Evolutionary conservation across 306 rosid species (phyloP), one percentile per base, ranked within the genome.

Genomic region (Canavalia gladiata): DNA sequence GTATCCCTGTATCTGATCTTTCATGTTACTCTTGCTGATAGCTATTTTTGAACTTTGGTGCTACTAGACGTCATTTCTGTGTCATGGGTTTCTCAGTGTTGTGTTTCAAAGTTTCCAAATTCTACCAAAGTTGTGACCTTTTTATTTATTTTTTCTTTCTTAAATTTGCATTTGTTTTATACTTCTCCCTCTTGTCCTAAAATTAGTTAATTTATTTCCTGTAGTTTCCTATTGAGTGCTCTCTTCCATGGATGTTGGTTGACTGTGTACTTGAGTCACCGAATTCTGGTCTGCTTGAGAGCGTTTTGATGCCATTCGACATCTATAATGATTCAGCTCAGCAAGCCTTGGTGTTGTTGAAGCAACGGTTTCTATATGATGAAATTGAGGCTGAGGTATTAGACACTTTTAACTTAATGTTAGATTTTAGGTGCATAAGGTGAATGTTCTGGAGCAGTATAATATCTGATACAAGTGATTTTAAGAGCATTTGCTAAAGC

Each of bases 341-440:
- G 83, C 97, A 93, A 85, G 99, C 97, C 13, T 86, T 95, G 90
- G 94, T 91, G 74, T 83, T 87, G 59, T 90, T 95, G 87, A 95
- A 95, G 87, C 99, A 95, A 67, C 92, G 99, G 54, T 95, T 93
- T 82, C 94, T 95, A 74, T 95, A 95, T 75, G 97, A 95, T 81
- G 99, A 95, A 89, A 93, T 95, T 86, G 99, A 95, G 87, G 99
- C 99, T 47, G 97, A 95, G 99, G 99, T 95, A 89, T 49, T 81
- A 47, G 43, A 64, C 33, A 54, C 60, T 75, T 63, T 43, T 29
- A 78, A 80, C 75, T 46, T 51, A 75, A 58, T 68, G 34, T 35
- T 76, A 31, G 75, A 55, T 63, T 74, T 55, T 63, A 37, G 2
- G 25, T 18, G 25, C 35, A 46, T 46, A 45, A 45, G 78, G 49